Conservation (phyloP, 2,329 filamentous ascomycete genomes). For the Apiospora saccharicola region DNA sequence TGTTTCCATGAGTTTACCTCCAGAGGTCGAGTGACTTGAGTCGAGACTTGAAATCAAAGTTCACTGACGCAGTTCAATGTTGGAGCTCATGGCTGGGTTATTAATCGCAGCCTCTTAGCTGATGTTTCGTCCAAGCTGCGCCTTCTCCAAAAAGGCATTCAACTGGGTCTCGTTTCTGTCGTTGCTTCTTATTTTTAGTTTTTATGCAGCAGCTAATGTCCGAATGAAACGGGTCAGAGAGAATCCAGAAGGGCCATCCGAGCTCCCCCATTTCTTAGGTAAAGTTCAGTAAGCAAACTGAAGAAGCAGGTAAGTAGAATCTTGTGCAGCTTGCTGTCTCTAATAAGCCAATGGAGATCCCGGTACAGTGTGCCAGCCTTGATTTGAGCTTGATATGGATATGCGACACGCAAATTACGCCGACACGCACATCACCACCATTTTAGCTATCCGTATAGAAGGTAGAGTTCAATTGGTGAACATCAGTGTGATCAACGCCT, state of each 20-base stretch:
- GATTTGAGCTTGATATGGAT: not conserved
- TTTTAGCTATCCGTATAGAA: constrained; percentile 8
- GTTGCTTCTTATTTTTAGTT: constrained; percentile 21
- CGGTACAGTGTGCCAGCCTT: not conserved
- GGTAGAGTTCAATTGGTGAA: not conserved
- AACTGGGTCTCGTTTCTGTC: constrained; percentile 12
- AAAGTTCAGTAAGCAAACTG: not conserved
- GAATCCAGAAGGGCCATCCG: constrained; percentile 13
- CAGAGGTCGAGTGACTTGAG: not conserved
- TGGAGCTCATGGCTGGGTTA: not conserved
- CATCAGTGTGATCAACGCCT: constrained; percentile 26
- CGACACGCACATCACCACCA: not conserved
- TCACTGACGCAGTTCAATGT: not conserved
- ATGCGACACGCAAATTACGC: not conserved
- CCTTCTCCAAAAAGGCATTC: constrained; percentile 13
- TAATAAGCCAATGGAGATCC: not conserved
- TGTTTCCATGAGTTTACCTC: not conserved
- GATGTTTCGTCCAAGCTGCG: constrained; percentile 7
- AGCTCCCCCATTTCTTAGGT: not conserved
- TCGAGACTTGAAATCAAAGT: not conserved
- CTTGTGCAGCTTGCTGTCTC: not conserved
- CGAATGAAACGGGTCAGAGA: constrained; percentile 11
- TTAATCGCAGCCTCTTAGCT: not conserved
- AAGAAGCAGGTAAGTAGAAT: not conserved
- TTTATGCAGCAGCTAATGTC: constrained; percentile 4